phyloP scores from a whole-genome alignment of 768 basidiomycete genomes.

The Boletus subcaerulescens region DNA sequence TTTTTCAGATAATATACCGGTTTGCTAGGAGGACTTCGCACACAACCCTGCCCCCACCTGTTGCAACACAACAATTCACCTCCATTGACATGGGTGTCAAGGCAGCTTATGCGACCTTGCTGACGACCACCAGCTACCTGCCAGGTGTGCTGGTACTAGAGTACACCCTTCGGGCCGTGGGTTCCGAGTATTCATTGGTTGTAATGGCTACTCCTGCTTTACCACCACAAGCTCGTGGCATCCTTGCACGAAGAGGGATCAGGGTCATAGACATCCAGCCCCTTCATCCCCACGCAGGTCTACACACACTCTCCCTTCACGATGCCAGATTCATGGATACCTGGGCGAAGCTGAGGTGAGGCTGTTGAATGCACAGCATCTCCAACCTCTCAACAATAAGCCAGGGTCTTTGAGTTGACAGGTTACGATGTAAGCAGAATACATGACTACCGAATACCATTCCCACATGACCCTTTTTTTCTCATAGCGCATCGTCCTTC shows the following conservation, averaged over 20 bases:
- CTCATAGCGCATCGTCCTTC: constrained; percentile 66
- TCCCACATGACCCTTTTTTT: constrained; percentile 1
- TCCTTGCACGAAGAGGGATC: constrained; percentile 56
- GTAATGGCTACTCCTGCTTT: constrained; percentile 70
- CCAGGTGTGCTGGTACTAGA: constrained; percentile 56
- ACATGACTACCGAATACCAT: neutral
- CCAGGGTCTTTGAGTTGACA: constrained; percentile 58
- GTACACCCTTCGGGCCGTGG: constrained; percentile 47
- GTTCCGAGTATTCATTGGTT: constrained; percentile 71
- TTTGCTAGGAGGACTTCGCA: too few species aligned
- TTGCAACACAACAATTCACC: too few species aligned
- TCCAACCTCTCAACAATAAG: constrained; percentile 20
- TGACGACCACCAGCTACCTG: constrained; percentile 64
- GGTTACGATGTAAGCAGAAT: constrained; percentile 59
- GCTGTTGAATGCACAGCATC: constrained; percentile 1
- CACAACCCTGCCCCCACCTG: too few species aligned
- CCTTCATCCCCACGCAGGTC: constrained; percentile 49
- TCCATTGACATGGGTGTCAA: constrained; percentile 29
- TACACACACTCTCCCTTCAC: constrained; percentile 31
- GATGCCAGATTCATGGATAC: constrained; percentile 58
- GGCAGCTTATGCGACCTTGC: constrained; percentile 71
- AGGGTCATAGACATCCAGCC: constrained; percentile 54
- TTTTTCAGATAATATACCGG: too few species aligned
- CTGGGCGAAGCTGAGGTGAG: constrained; percentile 59
- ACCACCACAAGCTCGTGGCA: constrained; percentile 44